A percentile compares a stretch with the other conserved stretches of the same genome.
Conservation (phyloP, 23 red algal genomes). For the Gracilaria vermiculophylla region DNA sequence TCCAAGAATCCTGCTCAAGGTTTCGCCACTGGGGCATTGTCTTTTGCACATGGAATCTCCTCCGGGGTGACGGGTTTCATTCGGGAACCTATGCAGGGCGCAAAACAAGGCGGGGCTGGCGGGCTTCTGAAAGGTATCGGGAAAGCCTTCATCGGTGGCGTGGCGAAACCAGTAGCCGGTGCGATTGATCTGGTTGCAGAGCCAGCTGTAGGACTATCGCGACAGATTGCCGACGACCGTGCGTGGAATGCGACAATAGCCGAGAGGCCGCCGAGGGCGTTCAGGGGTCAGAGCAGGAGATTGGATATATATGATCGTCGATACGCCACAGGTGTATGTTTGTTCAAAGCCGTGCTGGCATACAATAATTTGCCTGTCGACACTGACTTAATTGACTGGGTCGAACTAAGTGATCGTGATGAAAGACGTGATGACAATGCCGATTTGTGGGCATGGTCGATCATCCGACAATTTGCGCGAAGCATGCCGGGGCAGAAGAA, state of each 20-base stretch:
- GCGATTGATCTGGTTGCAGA: slow-evolving; percentile 92
- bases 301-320: slow-evolving; percentile 52
- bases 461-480: slow-evolving; percentile 45
- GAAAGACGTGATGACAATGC: slow-evolving; percentile 1
- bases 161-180: slow-evolving; percentile 85
- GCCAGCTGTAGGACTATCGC: slow-evolving; percentile 80
- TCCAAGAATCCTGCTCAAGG: slow-evolving; percentile 64
- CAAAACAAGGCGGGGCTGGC: slow-evolving; percentile 69
- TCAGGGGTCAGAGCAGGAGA: slow-evolving; percentile 39
- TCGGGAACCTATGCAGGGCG: slow-evolving; percentile 81
- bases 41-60: slow-evolving; percentile 88
- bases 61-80: slow-evolving; percentile 89
- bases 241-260: not conserved
- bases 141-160: slow-evolving; percentile 78
- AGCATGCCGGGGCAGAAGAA: slow-evolving; percentile 55
- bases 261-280: slow-evolving; percentile 65
- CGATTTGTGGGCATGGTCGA: slow-evolving; percentile 58
- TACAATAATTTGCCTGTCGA: slow-evolving; percentile 1
- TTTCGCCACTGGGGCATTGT: slow-evolving; percentile 72
- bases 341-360: slow-evolving; percentile 46
- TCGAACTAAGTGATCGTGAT: slow-evolving; percentile 58
- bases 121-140: slow-evolving; percentile 83
- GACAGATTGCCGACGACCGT: slow-evolving; percentile 34
- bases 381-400: slow-evolving; percentile 64
- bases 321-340: slow-evolving; percentile 28